Evolutionary conservation across 2,329 filamentous ascomycete species (phyloP), one percentile per base, ranked within the genome.

Genomic region (Colletotrichum orchidophilum): DNA sequence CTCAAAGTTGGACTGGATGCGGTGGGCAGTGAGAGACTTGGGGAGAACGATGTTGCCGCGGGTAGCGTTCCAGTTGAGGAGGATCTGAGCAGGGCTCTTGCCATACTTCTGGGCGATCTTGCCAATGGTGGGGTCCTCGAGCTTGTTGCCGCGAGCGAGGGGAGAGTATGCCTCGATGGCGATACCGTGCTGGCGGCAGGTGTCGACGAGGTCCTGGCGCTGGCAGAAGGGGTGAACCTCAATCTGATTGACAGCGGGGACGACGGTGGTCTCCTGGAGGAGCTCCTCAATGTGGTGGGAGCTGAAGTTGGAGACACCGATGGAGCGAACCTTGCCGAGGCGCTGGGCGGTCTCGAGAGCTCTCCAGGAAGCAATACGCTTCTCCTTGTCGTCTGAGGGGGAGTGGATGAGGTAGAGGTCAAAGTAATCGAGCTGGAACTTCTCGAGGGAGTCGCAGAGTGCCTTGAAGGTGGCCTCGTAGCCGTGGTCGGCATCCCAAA

Each of bases 111-210:
- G 81, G 33, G 88, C 88, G 70, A 90, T 85, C 46, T 83, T 81
- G 74, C 85, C 86, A 54, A 91, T 81, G 1, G 83, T 84, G 63
- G 83, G 82, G 78, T 92, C 88, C 76, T 89, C 87, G 54, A 81
- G 79, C 76, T 82, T 82, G 75, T 81, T 79, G 63, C 80, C 81
- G 80, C 91, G 91, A 81, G 90, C 88, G 59, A 82, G 77, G 27
- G 76, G 76, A 24, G 73, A 76, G 70, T 76, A 77, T 12, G 75
- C 75, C 73, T 77, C 70, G 33, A 77, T 66, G 61, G 72, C 57
- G 84, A 94, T 94, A 79, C 92, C 91, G 84, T 94, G 93, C 74
- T 87, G 82, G 88, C 94, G 93, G 90, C 93, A 94, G 75, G 76
- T 77, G 49, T 74, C 73, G 11, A 76, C 75, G 59, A 77, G 75